Evolutionary conservation across 176 grass and related monocot species (phyloP).

Genomic region (Rhynchospora breviuscula): DNA sequence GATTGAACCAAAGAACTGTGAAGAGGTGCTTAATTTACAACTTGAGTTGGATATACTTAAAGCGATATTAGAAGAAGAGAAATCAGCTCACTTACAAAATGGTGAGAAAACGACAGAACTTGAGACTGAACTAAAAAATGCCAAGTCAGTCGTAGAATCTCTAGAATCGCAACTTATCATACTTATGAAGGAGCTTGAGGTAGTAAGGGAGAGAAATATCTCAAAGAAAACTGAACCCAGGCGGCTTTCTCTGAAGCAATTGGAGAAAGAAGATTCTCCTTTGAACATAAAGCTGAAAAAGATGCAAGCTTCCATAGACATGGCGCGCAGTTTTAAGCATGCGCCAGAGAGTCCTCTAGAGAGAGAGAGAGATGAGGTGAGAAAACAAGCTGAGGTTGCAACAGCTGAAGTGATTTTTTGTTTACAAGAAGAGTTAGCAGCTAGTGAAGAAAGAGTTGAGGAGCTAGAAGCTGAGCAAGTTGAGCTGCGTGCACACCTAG

Average conservation of each 20-base stretch:
- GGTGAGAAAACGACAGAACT: slow-evolving; percentile 36
- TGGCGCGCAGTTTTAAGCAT: slow-evolving; percentile 57
- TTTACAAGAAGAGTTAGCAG: slow-evolving; percentile 80
- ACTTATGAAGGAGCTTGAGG: slow-evolving; percentile 69
- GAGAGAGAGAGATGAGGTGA: slow-evolving; percentile 86
- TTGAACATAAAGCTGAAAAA: slow-evolving; percentile 75
- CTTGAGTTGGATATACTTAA: slow-evolving; percentile 82
- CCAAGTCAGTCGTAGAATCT: slow-evolving; percentile 78
- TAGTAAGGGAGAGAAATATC: slow-evolving; percentile 41
- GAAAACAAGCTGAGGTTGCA: slow-evolving; percentile 83
- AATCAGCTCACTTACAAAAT: slow-evolving; percentile 34
- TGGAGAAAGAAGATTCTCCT: slow-evolving; percentile 72
- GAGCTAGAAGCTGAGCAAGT: slow-evolving; percentile 41
- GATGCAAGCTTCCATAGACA: slow-evolving; percentile 90
- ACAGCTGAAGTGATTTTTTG: slow-evolving; percentile 91
- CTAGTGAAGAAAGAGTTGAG: slow-evolving; percentile 40
- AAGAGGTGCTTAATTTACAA: slow-evolving; percentile 55
- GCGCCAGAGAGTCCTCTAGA: slow-evolving; percentile 61
- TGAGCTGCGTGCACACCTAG: slow-evolving; percentile 43
- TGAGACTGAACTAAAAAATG: slow-evolving; percentile 38
- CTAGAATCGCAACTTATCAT: slow-evolving; percentile 66
- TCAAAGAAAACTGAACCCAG: slow-evolving; percentile 35
- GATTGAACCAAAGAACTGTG: slow-evolving; percentile 8
- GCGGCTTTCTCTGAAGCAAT: slow-evolving; percentile 36
- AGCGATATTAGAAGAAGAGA: slow-evolving; percentile 69